Evolutionary conservation across 2,329 filamentous ascomycete species (phyloP), one percentile per base, ranked within the genome.

Genomic region (Fusarium sp.): DNA sequence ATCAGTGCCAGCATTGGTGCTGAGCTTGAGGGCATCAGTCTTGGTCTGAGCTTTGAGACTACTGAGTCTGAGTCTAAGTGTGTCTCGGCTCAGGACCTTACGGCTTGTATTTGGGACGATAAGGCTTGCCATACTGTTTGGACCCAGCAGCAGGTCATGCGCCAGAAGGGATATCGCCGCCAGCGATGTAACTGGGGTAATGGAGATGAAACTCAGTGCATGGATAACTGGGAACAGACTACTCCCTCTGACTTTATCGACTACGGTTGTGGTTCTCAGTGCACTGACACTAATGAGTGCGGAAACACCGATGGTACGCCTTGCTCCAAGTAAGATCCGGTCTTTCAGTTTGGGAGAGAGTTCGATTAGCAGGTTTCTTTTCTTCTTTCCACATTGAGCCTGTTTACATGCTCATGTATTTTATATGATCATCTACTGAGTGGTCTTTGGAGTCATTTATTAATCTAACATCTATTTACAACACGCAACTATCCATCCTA

Each of bases 121-220:
- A 18, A 20, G 3, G 58, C 20, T 47, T 63, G 60, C 12, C 60
- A 63, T n/a, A 63, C 60, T 18, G 60, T 63, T n/a, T 63, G 60
- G 60, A 63, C 58, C 32, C 58, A 63, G 27, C 60, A 63, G 58
- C 42, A 55, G 58, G 50, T 63, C 11, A 12, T 63, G 18, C 29
- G 16, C 1, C 58, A 63, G n/a, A 63, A 63, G 4, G 60, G 60
- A 8, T 63, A 63, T 12, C 47, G 58, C 18, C 58, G 42, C 3
- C 58, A 63, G 11, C 43, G 58, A 1, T 63, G 60, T 11, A 47
- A 63, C 11, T 47, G 47, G 60, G 58, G 58, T 2, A 34, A 63
- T 0, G 60, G 60, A 0, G 60, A 63, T 9, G 42, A 63, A 15
- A 63, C 60, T 9, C 27, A 63, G 42, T 63, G 60, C 1, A 63